Conservation (phyloP, 192 early-diverging fungal genomes). For the Irineochytrium annulatum region DNA sequence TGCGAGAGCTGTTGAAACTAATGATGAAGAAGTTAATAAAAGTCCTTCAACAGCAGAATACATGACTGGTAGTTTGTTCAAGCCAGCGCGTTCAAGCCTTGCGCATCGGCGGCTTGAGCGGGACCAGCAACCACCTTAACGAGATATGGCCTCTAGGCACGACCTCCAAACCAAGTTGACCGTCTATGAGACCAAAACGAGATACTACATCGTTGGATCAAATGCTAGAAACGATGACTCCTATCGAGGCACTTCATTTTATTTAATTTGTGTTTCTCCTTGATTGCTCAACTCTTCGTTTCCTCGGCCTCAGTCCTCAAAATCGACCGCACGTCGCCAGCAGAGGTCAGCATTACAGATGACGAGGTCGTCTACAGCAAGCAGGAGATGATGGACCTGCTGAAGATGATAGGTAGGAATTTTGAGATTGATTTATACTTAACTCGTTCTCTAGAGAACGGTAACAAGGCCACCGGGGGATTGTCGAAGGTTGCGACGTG, state of each 20-base stretch:
- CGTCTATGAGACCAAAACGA: conserved; percentile 85
- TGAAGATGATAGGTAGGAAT: conserved; percentile 75
- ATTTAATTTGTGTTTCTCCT: not conserved
- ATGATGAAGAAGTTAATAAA: no score
- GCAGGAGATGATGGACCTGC: conserved; percentile 62
- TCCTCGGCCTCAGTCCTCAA: conserved; percentile 67
- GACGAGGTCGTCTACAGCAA: conserved; percentile 77
- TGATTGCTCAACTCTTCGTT: not conserved
- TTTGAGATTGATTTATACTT: no score
- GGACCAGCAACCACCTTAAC: no score
- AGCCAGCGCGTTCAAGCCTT: no score
- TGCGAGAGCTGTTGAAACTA: no score
- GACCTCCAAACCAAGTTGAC: conserved; percentile 77
- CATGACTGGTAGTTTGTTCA: no score
- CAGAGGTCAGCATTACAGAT: conserved; percentile 68
- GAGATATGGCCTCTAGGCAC: no score
- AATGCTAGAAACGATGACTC: not conserved
- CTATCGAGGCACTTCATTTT: no score
- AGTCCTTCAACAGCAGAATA: no score
- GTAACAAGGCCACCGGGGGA: conserved; percentile 71
- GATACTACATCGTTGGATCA: conserved; percentile 21
- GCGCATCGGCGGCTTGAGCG: no score
- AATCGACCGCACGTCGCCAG: conserved; percentile 69
- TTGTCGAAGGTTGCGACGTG: conserved; percentile 62
- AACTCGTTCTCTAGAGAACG: no score